Percentiles rank a stretch among this genome's conserved stretches.
These are phyloP conservation scores for Suillus ampliporus DNA, from an alignment of 768 basidiomycete species.

Conservation along the genomic window DNA sequence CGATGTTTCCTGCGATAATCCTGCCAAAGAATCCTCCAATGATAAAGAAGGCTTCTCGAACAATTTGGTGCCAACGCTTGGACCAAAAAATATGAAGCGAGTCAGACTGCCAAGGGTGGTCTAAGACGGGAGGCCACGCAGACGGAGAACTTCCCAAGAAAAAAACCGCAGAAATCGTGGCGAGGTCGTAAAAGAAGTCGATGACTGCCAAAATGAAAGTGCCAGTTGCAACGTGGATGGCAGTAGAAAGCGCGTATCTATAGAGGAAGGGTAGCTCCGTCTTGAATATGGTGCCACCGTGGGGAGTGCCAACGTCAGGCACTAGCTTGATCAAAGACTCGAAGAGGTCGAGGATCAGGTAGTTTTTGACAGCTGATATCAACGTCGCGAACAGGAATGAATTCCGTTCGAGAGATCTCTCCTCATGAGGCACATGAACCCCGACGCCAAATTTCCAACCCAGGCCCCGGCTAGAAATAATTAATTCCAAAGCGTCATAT, in stretches of 20 bases:
- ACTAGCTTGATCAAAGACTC: slow-evolving; percentile 70
- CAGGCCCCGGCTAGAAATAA: slow-evolving; percentile 64
- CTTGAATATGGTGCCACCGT: slow-evolving; percentile 75
- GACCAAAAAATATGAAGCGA: slow-evolving; percentile 80
- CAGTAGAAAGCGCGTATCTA: slow-evolving; percentile 69
- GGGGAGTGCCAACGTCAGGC: slow-evolving; percentile 66
- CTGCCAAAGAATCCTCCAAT: slow-evolving; percentile 70
- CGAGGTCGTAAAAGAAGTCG: slow-evolving; percentile 63
- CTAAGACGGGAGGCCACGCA: slow-evolving; percentile 77
- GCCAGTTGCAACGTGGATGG: slow-evolving; percentile 66
- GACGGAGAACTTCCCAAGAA: slow-evolving; percentile 55
- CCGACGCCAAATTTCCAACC: slow-evolving; percentile 72
- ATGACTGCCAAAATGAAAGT: slow-evolving; percentile 69
- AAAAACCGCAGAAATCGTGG: slow-evolving; percentile 65
- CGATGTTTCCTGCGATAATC: slow-evolving; percentile 59
- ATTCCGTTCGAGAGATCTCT: slow-evolving; percentile 54
- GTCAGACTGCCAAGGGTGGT: slow-evolving; percentile 68
- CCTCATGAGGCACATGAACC: slow-evolving; percentile 57
- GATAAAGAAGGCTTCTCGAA: slow-evolving; percentile 73
- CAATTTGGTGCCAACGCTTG: slow-evolving; percentile 76
- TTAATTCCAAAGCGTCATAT: slow-evolving; percentile 66
- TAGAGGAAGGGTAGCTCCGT: slow-evolving; percentile 50
- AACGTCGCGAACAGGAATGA: slow-evolving; percentile 65
- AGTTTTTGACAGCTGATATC: slow-evolving; percentile 55
- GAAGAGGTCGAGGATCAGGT: slow-evolving; percentile 62